Evolutionary conservation across 495 filamentous ascomycete genomes (phyloP).

Genomic region (Lentithecium fluviatile): DNA sequence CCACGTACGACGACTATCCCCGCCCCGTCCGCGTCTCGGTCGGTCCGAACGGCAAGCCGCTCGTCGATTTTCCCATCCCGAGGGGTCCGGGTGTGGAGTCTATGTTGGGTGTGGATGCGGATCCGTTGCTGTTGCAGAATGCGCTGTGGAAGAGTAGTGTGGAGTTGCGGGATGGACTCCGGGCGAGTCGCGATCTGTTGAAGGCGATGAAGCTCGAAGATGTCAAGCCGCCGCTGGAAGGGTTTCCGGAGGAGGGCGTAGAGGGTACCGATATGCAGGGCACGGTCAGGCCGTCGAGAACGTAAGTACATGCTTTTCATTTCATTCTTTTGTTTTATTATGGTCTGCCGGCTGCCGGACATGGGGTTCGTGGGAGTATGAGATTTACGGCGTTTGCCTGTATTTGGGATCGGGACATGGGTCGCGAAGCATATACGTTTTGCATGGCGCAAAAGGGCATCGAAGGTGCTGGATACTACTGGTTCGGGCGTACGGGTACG

Average conservation of each 20-base stretch:
- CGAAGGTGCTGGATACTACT: too few species aligned
- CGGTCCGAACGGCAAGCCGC: conserved; percentile 27
- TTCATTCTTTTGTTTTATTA: too few species aligned
- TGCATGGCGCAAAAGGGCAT: too few species aligned
- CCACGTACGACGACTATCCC: neutral
- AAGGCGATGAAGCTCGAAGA: conserved; percentile 26
- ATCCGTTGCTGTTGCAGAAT: conserved; percentile 8
- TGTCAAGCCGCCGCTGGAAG: neutral
- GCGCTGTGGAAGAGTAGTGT: conserved; percentile 22
- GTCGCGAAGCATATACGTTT: neutral
- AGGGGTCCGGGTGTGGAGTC: conserved; percentile 30
- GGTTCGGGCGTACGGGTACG: too few species aligned
- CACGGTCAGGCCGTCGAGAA: too few species aligned
- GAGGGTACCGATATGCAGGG: neutral
- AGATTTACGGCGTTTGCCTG: too few species aligned
- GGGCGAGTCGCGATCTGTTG: conserved; percentile 19
- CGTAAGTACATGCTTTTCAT: too few species aligned
- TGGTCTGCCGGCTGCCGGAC: too few species aligned
- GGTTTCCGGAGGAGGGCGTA: neutral
- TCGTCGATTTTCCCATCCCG: conserved; percentile 33
- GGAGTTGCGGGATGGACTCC: conserved; percentile 24
- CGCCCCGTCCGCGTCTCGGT: conserved; percentile 11
- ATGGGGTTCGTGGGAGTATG: too few species aligned
- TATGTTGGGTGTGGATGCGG: conserved; percentile 14
- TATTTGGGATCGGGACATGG: neutral